Percentiles rank a stretch among this genome's conserved stretches.
Conservation (phyloP, 164 flowering plant species). For the Liquidambar formosana region DNA sequence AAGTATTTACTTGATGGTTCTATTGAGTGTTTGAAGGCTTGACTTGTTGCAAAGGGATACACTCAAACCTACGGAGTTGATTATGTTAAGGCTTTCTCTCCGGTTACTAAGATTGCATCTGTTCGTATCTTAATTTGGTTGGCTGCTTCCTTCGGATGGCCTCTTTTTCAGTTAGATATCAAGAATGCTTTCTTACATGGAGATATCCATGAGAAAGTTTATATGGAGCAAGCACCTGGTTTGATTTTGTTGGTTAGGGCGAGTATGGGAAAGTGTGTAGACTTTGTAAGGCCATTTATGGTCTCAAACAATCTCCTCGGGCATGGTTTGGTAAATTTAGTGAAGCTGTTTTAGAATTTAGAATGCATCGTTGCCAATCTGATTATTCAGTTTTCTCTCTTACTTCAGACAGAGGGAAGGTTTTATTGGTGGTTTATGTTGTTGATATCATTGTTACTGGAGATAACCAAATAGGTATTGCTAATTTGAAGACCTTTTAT, state of each 20-base stretch:
- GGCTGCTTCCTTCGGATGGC: too few relatives aligned
- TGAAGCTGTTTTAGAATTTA: not conserved
- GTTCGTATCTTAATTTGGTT: too few relatives aligned
- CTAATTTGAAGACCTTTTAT: not conserved
- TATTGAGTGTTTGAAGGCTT: too few relatives aligned
- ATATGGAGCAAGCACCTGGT: not conserved
- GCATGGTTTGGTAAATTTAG: not conserved
- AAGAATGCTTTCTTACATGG: too few relatives aligned
- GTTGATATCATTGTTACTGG: not conserved
- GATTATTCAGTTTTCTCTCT: not conserved
- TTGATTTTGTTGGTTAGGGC: not conserved
- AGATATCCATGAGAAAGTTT: too few relatives aligned
- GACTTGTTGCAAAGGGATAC: too few relatives aligned
- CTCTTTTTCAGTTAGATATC: too few relatives aligned
- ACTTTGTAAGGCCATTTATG: not conserved
- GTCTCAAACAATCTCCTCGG: conserved; percentile 1
- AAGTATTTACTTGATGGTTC: too few relatives aligned
- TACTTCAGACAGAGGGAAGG: not conserved
- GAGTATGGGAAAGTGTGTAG: not conserved
- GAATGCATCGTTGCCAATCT: not conserved
- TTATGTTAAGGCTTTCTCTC: too few relatives aligned
- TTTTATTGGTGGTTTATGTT: not conserved
- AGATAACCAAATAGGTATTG: not conserved
- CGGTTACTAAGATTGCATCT: too few relatives aligned
- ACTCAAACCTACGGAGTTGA: too few relatives aligned